Conservation (phyloP, 805 yeast species). For the Debaryomyces castellii region DNA sequence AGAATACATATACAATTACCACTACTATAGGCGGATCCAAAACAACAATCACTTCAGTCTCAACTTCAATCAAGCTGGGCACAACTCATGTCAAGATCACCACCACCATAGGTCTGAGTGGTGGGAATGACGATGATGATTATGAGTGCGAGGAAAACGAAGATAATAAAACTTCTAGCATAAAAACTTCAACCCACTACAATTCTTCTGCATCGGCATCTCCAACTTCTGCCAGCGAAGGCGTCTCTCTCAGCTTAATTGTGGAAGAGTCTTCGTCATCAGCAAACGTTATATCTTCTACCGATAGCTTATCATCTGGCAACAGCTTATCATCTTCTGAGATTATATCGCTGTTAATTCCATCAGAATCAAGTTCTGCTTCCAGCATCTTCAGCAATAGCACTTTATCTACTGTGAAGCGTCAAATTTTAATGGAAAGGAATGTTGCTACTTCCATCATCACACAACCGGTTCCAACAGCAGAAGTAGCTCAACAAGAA, state of each 20-base stretch:
- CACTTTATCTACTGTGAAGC: background rate
- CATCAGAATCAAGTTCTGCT: background rate
- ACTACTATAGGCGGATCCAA: background rate
- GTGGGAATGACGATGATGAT: background rate
- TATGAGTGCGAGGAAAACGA: background rate
- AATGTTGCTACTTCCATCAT: background rate
- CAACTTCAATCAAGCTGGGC: background rate
- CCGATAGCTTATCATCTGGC: background rate
- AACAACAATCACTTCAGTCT: background rate
- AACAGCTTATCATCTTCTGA: background rate
- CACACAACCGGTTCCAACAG: background rate
- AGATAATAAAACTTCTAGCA: background rate
- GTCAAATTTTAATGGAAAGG: background rate
- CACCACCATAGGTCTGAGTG: background rate
- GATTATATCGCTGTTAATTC: background rate
- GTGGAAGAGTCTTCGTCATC: background rate
- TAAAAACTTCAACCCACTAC: background rate
- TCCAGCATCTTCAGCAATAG: background rate
- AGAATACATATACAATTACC: background rate
- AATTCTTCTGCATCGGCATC: background rate
- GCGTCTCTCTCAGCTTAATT: slow-evolving; percentile 1
- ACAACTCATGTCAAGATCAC: background rate
- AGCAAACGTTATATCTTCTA: background rate
- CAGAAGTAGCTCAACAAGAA: background rate
- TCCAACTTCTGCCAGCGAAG: slow-evolving; percentile 3